Conservation (phyloP, 2,329 filamentous ascomycete genomes). For the Fusarium brevicatenulatum region DNA sequence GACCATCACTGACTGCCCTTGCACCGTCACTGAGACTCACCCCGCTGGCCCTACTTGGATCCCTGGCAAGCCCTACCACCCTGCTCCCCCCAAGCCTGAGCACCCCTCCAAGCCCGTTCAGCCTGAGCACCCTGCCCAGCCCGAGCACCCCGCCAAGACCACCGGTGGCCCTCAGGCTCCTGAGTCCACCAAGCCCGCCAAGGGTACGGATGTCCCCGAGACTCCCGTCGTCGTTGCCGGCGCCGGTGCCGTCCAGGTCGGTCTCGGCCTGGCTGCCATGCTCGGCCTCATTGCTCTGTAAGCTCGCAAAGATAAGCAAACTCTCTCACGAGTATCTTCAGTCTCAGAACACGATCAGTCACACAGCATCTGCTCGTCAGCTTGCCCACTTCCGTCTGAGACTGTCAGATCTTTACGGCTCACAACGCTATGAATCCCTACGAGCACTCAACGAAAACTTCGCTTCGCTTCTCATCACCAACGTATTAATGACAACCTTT, state of each 20-base stretch:
- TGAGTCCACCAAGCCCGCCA: not conserved
- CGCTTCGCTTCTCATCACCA: conserved; percentile 24
- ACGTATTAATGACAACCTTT: conserved; percentile 36
- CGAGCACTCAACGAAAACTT: conserved; percentile 30
- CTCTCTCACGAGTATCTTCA: not conserved
- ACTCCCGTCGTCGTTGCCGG: conserved; percentile 44
- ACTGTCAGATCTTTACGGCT: not conserved
- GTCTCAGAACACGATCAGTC: conserved; percentile 3
- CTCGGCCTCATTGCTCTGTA: conserved; percentile 47
- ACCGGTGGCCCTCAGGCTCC: not conserved
- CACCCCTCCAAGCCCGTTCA: not conserved
- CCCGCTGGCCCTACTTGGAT: conserved; percentile 36
- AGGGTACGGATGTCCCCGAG: conserved; percentile 22
- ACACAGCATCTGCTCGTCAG: conserved; percentile 3
- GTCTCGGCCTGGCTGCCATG: conserved; percentile 39
- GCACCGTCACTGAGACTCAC: conserved; percentile 54
- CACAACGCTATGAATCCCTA: conserved; percentile 17
- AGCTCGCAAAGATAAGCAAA: conserved; percentile 3
- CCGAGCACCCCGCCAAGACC: not conserved
- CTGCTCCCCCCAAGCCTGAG: conserved; percentile 5
- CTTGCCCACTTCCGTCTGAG: not conserved
- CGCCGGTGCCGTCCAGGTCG: conserved; percentile 46
- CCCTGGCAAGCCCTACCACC: not conserved
- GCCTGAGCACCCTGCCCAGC: not conserved
- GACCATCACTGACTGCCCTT: conserved; percentile 66